Base-by-base conservation (phyloP, 768 basidiomycete genomes). In the Psilocybe cyanescens region DNA sequence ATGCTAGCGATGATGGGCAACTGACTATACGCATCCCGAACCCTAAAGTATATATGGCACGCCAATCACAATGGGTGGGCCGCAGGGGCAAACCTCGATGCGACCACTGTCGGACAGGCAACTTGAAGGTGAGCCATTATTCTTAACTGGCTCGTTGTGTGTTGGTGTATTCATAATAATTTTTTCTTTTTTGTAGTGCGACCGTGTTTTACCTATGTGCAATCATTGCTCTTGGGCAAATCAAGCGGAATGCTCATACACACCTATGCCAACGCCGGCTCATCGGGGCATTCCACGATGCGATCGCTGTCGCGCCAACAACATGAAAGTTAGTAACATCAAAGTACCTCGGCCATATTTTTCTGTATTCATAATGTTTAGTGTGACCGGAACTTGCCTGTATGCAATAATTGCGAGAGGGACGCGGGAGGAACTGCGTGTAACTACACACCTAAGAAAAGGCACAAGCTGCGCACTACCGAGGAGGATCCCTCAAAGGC, bases 281-380 rank as follows among this genome's bases (percentile, higher is more conserved):
- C 89, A 90, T 71, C 82, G 89, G 60, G 89, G 89, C 24, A 89
- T 90, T 61, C 89, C 89, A 31, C 79, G 89, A 58, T 90, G 89
- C 61, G 89, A 90, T 78, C 81, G 85, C 45, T 90, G 89, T 74
- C 87, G 89, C 19, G 73, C 79, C 44, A 79, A 79, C 69, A 90
- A 90, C 71, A 76, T 90, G 30, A 90, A 90, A 75, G 89, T 88
- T 56, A 62, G 81, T 68, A 11, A 35, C 11, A 46, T 62, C 24
- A 17, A 45, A 50, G 37, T 62, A 49, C 62, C 54, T 28, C 29
- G 29, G 11, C 31, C 19, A 6, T 51, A 19, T 35, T 28, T 60
- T 55, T 30, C 17, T 47, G 55, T 50, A 41, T 49, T 47, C 45
- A 19, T 52, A 31, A 37, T 33, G 51, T 58, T 24, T 61, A 90